Base-by-base conservation (phyloP, 2,329 filamentous ascomycete species). In the Fulvia fulva region DNA sequence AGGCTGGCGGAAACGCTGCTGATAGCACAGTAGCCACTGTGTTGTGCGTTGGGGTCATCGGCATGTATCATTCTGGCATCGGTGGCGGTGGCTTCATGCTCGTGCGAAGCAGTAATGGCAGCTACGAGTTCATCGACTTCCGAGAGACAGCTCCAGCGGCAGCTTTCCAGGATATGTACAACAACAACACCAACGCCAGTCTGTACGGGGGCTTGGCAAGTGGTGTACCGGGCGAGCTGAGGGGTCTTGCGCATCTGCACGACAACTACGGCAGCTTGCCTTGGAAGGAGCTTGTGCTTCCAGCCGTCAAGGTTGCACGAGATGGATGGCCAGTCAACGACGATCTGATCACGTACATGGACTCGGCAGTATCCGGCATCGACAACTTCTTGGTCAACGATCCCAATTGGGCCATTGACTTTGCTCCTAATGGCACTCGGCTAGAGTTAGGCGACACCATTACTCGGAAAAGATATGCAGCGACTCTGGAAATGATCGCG, bases 81-180 rank as follows among this genome's bases (percentile, higher is more conserved):
- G 92, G 90, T 21, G 93, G 93, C 6, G 93, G 93, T 43, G 93
- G 93, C 1, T 97, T 97, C 75, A 64, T 66, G 62, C 60, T 66
- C 8, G 62, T 66, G 5, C 53, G 64, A 26, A 45, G 84, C 32
- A 76, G 83, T 16, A 79, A 90, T 58, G 91, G 91, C n/a, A 78
- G 79, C 19, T 95, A 92, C 70, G 91, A 96, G 70, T 87, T 87
- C 58, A 86, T 97, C 65, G 93, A 97, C 74, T 97, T 96, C 70
- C 82, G 93, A 49, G 93, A 97, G 73, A 85, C 88, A 0, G 93
- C 93, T 0, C 93, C 93, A 0, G 88, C 87, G 0, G 89, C 90
- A 0, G 89, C 91, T 0, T 86, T 81, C 63, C 80, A 91, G 73
- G 84, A 95, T 68, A 97, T 97, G 93, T 97, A 88, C 73, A 80